phyloP scores from a whole-genome alignment of 2,329 filamentous ascomycete species.

The Claviceps citrina region DNA sequence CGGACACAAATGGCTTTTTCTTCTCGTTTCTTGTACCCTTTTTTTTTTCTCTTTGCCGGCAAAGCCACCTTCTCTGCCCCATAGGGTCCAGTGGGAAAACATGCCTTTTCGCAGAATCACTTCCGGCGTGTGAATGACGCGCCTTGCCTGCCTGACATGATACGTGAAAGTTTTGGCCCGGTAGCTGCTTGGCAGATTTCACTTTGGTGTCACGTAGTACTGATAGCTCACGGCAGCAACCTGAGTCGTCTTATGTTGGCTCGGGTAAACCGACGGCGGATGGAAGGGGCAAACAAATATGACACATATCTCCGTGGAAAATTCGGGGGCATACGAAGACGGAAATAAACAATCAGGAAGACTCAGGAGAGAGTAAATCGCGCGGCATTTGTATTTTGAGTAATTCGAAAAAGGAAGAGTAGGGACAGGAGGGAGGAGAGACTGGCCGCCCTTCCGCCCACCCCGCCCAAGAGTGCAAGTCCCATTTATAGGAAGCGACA shows the following conservation, averaged over 20 bases:
- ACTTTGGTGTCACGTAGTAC: neutral
- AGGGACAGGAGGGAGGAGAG: no score
- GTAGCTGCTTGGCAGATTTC: neutral
- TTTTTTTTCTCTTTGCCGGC: neutral
- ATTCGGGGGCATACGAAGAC: no score
- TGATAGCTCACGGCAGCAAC: neutral
- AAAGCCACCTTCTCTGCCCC: neutral
- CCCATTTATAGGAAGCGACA: no score
- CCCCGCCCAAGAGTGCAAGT: no score
- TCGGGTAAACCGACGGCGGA: neutral
- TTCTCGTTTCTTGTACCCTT: neutral
- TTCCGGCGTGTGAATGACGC: neutral
- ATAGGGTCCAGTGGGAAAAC: neutral
- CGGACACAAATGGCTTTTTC: neutral
- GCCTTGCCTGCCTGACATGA: neutral
- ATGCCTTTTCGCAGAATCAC: neutral
- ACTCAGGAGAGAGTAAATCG: neutral
- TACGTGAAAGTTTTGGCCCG: neutral
- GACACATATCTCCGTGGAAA: no score
- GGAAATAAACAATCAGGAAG: no score
- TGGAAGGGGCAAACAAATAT: neutral
- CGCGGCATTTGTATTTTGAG: no score
- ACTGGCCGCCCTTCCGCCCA: no score
- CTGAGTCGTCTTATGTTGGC: conserved; percentile 1
- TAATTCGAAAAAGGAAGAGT: no score